Evolutionary conservation across 805 yeast genomes (phyloP), one percentile per base, ranked within the genome.

Genomic region (Clavispora santaluciae): DNA sequence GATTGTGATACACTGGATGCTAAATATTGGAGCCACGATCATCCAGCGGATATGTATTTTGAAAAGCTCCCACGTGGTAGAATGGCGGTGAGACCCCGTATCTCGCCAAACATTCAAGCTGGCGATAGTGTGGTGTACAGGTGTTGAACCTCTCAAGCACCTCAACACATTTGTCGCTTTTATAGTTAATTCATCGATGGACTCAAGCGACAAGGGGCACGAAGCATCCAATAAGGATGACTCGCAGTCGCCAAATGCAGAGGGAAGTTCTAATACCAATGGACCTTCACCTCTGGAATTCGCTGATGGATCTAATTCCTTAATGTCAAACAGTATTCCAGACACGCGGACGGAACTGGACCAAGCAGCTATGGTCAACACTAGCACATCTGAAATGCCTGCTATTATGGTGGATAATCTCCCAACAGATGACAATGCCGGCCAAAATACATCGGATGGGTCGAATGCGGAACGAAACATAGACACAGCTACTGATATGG

Each of bases 101-200:
- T n/a, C n/a, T n/a, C n/a, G n/a, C n/a, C n/a, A n/a, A n/a, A n/a
- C n/a, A n/a, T n/a, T n/a, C n/a, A n/a, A n/a, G n/a, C n/a, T n/a
- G n/a, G n/a, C n/a, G n/a, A n/a, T n/a, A n/a, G 20, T 5, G 31
- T 8, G 33, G 33, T 30, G 33, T 30, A 30, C 33, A n/a, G 33
- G 33, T 30, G 22, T 30, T 3, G 9, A 5, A 6, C 21, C 5
- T 6, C 20, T 16, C 22, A 18, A 30, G 3, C 30, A 26, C 30
- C 30, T 26, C 33, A 30, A 17, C 13, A 17, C 22, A 17, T 17
- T 16, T 22, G 11, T 17, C 33, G 17, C 22, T n/a, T 17, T 6
- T 18, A 17, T 12, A 17, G 12, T 4, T 18, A 33, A 33, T 21
- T 18, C 35, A 9, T 16, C 35, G 21, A 33, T 33, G 35, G 24